phyloP scores from a whole-genome alignment of 148 eudicot species.

The Hydrangea macrophylla region DNA sequence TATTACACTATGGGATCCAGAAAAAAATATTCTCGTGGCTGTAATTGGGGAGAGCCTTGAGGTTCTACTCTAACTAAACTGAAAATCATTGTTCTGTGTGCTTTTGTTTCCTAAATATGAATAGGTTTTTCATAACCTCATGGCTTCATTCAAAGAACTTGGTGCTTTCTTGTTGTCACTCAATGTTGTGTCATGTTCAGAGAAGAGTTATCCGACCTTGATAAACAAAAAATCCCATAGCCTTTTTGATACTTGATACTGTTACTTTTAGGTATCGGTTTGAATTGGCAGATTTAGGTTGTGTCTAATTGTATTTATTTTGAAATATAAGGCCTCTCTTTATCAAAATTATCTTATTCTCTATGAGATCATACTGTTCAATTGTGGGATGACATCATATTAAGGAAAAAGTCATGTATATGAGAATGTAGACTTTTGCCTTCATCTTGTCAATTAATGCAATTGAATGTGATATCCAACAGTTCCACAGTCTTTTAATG shows the following conservation, averaged over 20 bases:
- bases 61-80: slow-evolving; percentile 38
- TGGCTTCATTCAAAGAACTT: not conserved
- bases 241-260: too few species aligned
- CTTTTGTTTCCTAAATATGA: not conserved
- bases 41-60: slow-evolving; percentile 62
- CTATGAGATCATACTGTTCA: too few species aligned
- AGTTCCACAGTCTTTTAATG: too few species aligned
- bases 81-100: not conserved
- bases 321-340: too few species aligned
- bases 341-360: too few species aligned
- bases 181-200: not conserved
- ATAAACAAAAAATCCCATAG: not conserved
- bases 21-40: slow-evolving; percentile 75
- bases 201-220: not conserved
- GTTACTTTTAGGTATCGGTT: too few species aligned
- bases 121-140: not conserved
- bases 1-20: slow-evolving; percentile 93
- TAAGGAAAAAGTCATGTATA: not conserved
- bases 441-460: too few species aligned
- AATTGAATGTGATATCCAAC: too few species aligned
- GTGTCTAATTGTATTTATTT: too few species aligned
- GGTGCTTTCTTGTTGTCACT: not conserved
- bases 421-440: not conserved
- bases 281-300: too few species aligned
- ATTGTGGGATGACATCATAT: not conserved